These are phyloP conservation scores for Fonsecaea pedrosoi DNA, from an alignment of 2,329 filamentous ascomycete genomes.

Conservation along the genomic window DNA sequence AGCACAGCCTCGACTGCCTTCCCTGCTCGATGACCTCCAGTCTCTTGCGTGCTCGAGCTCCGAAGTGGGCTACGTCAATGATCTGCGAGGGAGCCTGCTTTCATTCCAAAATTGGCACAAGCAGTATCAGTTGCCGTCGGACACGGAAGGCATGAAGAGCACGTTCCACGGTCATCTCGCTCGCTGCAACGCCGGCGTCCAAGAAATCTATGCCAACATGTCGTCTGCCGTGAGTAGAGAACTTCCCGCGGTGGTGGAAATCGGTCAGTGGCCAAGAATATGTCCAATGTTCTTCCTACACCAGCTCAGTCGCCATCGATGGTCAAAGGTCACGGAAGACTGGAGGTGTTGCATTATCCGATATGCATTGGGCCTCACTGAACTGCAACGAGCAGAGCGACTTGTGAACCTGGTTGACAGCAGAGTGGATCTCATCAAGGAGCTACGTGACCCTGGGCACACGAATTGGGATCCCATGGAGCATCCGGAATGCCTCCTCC, in stretches of 20 bases:
- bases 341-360: constrained; percentile 40
- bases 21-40: background rate
- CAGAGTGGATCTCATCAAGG: constrained; percentile 37
- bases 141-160: background rate
- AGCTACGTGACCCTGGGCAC: constrained; percentile 58
- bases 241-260: background rate
- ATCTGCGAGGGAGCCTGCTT: background rate
- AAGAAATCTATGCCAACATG: background rate
- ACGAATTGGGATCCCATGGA: constrained; percentile 59
- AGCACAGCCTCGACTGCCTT: background rate
- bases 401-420: constrained; percentile 33
- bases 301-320: constrained; percentile 18
- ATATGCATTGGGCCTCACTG: constrained; percentile 42
- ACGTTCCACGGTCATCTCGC: background rate
- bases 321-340: constrained; percentile 3
- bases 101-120: background rate
- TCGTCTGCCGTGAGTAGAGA: background rate
- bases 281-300: constrained; percentile 15
- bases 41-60: background rate
- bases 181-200: background rate
- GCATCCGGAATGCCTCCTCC: constrained; percentile 66
- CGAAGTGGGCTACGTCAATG: background rate
- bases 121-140: background rate
- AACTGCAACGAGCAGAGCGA: constrained; percentile 42
- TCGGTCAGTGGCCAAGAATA: background rate